A percentile compares a stretch with the other conserved stretches of the same genome.
phyloP scores from a whole-genome alignment of 2,329 filamentous ascomycete genomes.

The Talaromyces sp. region DNA sequence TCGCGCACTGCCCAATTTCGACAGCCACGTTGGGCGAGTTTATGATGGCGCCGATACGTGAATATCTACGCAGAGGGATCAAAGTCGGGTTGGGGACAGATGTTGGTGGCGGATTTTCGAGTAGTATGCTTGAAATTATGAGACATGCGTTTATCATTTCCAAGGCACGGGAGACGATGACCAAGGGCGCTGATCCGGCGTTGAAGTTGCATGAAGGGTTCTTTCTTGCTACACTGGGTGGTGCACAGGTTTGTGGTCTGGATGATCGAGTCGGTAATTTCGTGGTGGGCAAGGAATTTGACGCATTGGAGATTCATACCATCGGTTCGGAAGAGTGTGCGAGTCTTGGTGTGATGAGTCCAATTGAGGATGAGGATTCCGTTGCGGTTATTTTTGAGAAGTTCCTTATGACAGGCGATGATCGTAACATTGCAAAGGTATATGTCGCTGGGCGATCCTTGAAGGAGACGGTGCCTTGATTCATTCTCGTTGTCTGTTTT shows the following conservation, averaged over 20 bases:
- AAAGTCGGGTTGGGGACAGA: conserved; percentile 65
- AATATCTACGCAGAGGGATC: conserved; percentile 54
- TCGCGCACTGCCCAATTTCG: conserved; percentile 60
- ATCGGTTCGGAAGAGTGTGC: conserved; percentile 18
- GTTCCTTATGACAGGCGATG: conserved; percentile 62
- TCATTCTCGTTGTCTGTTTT: background rate
- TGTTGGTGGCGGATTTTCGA: conserved; percentile 58
- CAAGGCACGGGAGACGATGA: conserved; percentile 31
- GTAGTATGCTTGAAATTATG: conserved; percentile 46
- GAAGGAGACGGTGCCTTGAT: conserved; percentile 17
- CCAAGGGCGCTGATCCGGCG: conserved; percentile 38
- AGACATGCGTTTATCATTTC: conserved; percentile 51
- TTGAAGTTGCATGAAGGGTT: conserved; percentile 52
- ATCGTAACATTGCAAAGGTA: conserved; percentile 55
- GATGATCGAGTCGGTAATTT: conserved; percentile 54
- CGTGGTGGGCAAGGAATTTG: conserved; percentile 56
- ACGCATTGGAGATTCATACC: conserved; percentile 51
- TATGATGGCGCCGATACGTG: conserved; percentile 54
- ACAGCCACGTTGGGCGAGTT: conserved; percentile 59
- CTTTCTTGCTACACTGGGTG: conserved; percentile 57
- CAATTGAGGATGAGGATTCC: conserved; percentile 49
- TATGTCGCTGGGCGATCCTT: conserved; percentile 48
- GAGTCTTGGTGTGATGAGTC: conserved; percentile 46
- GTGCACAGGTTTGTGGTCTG: conserved; percentile 55
- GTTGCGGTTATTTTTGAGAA: conserved; percentile 52